A percentile compares a stretch with the other conserved stretches of the same genome.
Conservation (phyloP, 73 alveolate species). For the Paramecium bursaria region DNA sequence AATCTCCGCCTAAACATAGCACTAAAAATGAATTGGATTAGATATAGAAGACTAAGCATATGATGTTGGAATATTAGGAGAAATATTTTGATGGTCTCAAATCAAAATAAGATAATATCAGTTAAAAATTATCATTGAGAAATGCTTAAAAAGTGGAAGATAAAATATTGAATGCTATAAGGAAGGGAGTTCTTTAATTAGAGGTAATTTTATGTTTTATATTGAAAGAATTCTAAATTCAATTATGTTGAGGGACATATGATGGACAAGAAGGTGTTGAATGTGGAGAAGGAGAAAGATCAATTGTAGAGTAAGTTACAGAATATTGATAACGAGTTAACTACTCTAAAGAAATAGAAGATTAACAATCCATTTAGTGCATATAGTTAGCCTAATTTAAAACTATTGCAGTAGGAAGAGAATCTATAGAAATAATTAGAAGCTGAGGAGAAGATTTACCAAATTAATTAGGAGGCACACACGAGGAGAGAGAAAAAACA, state of each 20-base stretch:
- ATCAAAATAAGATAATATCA: conserved; percentile 3
- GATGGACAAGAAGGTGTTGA: conserved; percentile 59
- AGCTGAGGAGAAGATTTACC: conserved; percentile 3
- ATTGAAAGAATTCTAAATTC: conserved; percentile 34
- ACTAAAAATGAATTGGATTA: too few relatives aligned
- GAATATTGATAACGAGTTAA: conserved; percentile 43
- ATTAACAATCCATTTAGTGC: conserved; percentile 51
- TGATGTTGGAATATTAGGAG: conserved; percentile 36
- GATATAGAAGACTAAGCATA: conserved; percentile 31
- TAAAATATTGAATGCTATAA: conserved; percentile 45
- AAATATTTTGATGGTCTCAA: conserved; percentile 52
- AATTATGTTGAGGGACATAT: conserved; percentile 59
- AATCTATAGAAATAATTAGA: neutral
- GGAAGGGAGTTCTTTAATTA: conserved; percentile 39
- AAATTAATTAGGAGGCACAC: conserved; percentile 1
- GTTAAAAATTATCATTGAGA: conserved; percentile 40
- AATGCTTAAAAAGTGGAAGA: conserved; percentile 59
- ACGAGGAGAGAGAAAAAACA: conserved; percentile 46
- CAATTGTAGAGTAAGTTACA: conserved; percentile 26
- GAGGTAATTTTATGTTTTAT: conserved; percentile 5
- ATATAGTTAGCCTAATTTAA: conserved; percentile 18
- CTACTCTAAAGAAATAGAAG: conserved; percentile 29
- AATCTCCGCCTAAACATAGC: too few relatives aligned
- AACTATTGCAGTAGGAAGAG: conserved; percentile 40
- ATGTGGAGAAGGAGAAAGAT: conserved; percentile 50